Base-by-base conservation (phyloP, 495 filamentous ascomycete species). In the Paragyromitra xinjiangensis region DNA sequence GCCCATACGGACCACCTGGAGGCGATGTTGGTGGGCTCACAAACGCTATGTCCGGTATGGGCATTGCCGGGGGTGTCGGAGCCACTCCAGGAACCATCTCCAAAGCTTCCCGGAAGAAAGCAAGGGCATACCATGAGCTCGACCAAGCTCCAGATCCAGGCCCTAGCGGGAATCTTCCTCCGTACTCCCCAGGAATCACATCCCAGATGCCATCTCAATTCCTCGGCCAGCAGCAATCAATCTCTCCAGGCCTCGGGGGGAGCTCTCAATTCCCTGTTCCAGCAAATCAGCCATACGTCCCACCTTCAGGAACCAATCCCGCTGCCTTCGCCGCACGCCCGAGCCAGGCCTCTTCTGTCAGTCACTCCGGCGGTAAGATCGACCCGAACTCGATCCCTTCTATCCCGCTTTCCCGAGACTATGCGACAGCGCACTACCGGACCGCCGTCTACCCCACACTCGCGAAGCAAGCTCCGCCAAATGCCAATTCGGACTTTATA, bases 311-410 rank as follows among this genome's bases (percentile, higher is more conserved):
- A 4, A 87, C 86, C 0, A 86, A 87, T 19, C 82, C 87, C 3
- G 85, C 87, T 73, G 88, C 89, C 71, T 90, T 90, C 80, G 87
- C 86, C 14, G 87, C 89, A 11, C 86, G 88, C 45, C 79, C 84
- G 76, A 85, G 85, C 19, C 78, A 82, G 34, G 45, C 81, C 44
- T 81, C 85, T 16, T 79, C 85, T 19, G 71, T 82, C 24, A 45
- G 42, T 19, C 64, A 91, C 26, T 89, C 91, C 6, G 91, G 94
- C 83, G 90, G 91, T 19, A 88, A 88, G 79, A 91, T 98, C 75
- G 93, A 98, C 73, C 93, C 96, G 12, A 93, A 98, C 80, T 93
- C 97, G 73, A 94, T 97, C 72, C 95, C 95, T 26, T 97, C 94
- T 77, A 88, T 99, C 68, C 96, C 95, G 37, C 85, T 90, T 73